These are phyloP conservation scores for Inosperma sp. DNA, from an alignment of 768 basidiomycete species.

Conservation along the genomic window DNA sequence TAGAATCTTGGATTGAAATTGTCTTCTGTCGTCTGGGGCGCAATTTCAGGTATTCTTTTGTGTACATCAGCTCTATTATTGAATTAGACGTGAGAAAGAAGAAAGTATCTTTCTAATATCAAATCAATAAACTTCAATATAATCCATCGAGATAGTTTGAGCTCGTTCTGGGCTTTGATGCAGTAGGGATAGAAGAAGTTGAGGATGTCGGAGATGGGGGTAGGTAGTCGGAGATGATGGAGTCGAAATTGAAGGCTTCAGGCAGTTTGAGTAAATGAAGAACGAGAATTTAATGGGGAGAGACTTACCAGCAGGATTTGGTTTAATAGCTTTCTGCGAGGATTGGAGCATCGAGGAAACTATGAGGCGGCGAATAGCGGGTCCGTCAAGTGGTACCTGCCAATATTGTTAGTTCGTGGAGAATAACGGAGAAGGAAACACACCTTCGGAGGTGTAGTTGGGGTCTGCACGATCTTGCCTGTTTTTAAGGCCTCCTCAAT, in stretches of 20 bases:
- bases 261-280: background rate
- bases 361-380: conserved; percentile 60
- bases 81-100: no score
- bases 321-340: conserved; percentile 46
- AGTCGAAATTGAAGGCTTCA: conserved; percentile 55
- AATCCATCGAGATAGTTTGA: conserved; percentile 35
- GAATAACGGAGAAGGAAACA: background rate
- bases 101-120: background rate
- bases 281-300: conserved; percentile 10
- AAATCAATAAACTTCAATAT: no score
- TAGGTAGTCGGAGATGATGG: conserved; percentile 70
- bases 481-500: conserved; percentile 31
- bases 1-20: no score
- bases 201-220: conserved; percentile 33
- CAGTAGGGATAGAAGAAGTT: conserved; percentile 11
- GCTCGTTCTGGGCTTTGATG: conserved; percentile 19
- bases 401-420: background rate
- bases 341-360: conserved; percentile 55
- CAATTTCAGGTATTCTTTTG: no score
- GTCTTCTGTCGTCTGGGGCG: no score
- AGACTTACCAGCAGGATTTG: conserved; percentile 35
- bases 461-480: conserved; percentile 24
- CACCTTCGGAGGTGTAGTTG: conserved; percentile 31
- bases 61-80: no score
- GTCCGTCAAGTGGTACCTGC: conserved; percentile 54